A percentile compares a stretch with the other conserved stretches of the same genome.
phyloP scores from a whole-genome alignment of 768 basidiomycete genomes.

The Boletus coccyginus region DNA sequence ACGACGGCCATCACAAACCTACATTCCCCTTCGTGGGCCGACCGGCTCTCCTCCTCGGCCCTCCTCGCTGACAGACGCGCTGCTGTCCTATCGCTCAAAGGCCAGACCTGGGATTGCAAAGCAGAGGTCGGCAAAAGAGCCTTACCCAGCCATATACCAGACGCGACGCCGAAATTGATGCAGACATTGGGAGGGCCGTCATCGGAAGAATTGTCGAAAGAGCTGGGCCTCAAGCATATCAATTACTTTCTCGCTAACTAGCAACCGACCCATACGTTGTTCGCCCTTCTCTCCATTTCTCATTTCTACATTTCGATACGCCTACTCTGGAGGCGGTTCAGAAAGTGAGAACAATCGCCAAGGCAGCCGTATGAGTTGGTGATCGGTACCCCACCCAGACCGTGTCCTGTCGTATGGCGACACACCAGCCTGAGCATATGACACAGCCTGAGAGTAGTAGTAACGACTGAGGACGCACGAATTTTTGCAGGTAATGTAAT shows the following conservation, averaged over 20 bases:
- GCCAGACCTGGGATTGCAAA: constrained; percentile 87
- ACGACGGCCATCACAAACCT: constrained; percentile 45
- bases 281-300: constrained; percentile 68
- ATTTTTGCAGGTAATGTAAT: no score
- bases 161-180: constrained; percentile 87
- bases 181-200: constrained; percentile 88
- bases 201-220: constrained; percentile 72
- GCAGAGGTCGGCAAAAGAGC: constrained; percentile 81
- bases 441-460: no score
- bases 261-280: constrained; percentile 68
- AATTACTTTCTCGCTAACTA: constrained; percentile 75
- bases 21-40: constrained; percentile 81
- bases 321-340: no score
- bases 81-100: constrained; percentile 91
- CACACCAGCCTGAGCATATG: no score
- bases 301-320: constrained; percentile 86
- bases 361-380: no score
- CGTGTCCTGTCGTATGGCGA: no score
- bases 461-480: no score
- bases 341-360: no score
- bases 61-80: constrained; percentile 90
- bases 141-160: constrained; percentile 72
- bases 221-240: constrained; percentile 80
- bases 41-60: constrained; percentile 86
- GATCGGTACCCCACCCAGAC: no score